Conservation (phyloP, 2,329 filamentous ascomycete genomes). For the Penicillium expansum region DNA sequence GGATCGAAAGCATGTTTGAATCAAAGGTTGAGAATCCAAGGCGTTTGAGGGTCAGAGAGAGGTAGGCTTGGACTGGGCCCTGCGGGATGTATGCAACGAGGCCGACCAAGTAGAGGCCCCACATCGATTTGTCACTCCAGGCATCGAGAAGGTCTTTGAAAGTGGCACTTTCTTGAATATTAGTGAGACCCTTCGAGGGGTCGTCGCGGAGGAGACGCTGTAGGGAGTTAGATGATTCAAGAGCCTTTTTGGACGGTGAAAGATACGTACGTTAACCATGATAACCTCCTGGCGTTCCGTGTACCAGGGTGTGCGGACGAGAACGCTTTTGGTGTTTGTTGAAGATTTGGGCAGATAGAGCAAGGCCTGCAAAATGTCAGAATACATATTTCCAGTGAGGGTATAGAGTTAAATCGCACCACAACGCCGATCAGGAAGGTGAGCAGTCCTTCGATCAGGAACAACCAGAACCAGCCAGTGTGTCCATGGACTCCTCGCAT, state of each 20-base stretch:
- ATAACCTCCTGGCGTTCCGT: conserved; percentile 59
- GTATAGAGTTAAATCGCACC: background rate
- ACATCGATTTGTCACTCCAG: conserved; percentile 60
- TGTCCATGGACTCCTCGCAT: conserved; percentile 29
- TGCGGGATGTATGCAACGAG: conserved; percentile 55
- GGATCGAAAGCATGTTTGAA: conserved; percentile 63
- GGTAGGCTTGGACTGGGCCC: conserved; percentile 51
- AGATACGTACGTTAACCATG: conserved; percentile 51
- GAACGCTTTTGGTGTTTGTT: conserved; percentile 54
- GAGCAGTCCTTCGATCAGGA: conserved; percentile 57
- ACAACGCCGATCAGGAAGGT: conserved; percentile 50
- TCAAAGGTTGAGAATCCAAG: conserved; percentile 61
- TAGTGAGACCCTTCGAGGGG: conserved; percentile 57
- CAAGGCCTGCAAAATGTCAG: background rate
- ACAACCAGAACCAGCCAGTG: conserved; percentile 51
- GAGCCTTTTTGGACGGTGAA: background rate
- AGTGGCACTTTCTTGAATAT: conserved; percentile 59
- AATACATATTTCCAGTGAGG: background rate
- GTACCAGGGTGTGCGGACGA: conserved; percentile 60
- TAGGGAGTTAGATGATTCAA: background rate
- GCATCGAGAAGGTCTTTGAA: conserved; percentile 51
- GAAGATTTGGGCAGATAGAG: background rate
- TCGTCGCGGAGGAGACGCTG: conserved; percentile 56
- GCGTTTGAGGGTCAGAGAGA: conserved; percentile 58
- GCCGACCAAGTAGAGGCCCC: conserved; percentile 55